Evolutionary conservation across 2,329 filamentous ascomycete species (phyloP), one percentile per base, ranked within the genome.

Genomic region (Claviceps africana): DNA sequence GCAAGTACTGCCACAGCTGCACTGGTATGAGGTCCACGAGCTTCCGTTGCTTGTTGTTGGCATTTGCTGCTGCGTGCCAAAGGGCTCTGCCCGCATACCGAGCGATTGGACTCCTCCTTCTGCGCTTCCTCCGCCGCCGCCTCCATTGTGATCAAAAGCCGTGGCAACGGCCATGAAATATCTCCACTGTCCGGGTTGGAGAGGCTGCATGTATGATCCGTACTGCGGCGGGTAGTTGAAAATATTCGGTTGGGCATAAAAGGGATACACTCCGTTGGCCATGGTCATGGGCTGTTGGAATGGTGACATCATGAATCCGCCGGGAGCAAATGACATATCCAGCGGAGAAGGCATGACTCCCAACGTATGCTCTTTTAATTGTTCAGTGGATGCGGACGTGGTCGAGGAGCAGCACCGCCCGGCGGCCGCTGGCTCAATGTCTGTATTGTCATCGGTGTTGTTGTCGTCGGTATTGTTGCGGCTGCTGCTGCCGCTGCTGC

Each of bases 1-100:
- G 57, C 83, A 87, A 30, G 70, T 70, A 51, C 82, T 77, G 21
- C 83, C 83, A 60, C 83, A 87, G 47, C 72, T 71, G 59, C 83
- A 87, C 51, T 65, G 69, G 46, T 69, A 68, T 51, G 62, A 67
- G 21, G 64, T 70, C 57, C 64, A 67, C 3, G 58, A 53, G 3
- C 58, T 53, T n/a, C 50, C 51, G n/a, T 57, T 58, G 22, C 48
- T 35, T 31, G 53, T 50, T 33, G 49, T 61, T 51, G 44, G 54
- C 1, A 42, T 33, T 22, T 37, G 46, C 7, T 35, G 33, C 1
- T 28, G 47, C 45, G 62, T 61, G 7, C 61, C 51, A 8, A 57
- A 51, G 4, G 59, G 43, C 19, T 54, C 55, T 13, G 60, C 50
- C 21, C 13, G 40, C 51, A 62, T 57, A n/a, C 56, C 58, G 51